Evolutionary conservation across 1,284 basidiomycete genomes (phyloP).

Genomic region (Trichosporon sp.): DNA sequence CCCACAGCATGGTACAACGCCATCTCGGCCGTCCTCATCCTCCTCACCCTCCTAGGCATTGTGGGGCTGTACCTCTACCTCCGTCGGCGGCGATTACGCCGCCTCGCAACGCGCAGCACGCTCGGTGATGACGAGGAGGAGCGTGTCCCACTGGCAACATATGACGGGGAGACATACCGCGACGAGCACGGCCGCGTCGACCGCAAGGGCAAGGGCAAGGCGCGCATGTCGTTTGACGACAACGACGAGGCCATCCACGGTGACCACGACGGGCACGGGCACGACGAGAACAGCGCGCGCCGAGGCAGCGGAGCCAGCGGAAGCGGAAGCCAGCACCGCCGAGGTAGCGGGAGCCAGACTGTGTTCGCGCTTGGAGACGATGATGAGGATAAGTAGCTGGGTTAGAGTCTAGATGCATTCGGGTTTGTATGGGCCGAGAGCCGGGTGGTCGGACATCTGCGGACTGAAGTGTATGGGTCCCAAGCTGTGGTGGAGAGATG

Average conservation of each 20-base stretch:
- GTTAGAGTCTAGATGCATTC: background rate
- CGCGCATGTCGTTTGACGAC: conserved; percentile 8
- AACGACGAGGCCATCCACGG: conserved; percentile 22
- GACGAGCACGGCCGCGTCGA: conserved; percentile 7
- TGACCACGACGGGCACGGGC: conserved; percentile 1
- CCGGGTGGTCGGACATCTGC: no score
- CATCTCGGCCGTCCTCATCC: conserved; percentile 74
- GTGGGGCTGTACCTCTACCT: conserved; percentile 53
- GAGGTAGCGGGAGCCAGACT: conserved; percentile 30
- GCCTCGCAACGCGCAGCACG: conserved; percentile 7
- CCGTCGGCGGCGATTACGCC: conserved; percentile 31
- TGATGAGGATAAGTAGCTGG: conserved; percentile 26
- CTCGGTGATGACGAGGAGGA: conserved; percentile 49
- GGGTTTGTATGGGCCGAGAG: background rate
- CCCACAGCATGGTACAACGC: conserved; percentile 81
- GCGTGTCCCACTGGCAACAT: conserved; percentile 54
- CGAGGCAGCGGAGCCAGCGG: background rate
- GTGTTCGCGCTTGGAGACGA: conserved; percentile 53
- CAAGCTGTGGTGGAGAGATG: no score
- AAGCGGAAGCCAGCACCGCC: background rate
- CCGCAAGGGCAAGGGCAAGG: conserved; percentile 27
- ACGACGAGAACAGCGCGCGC: conserved; percentile 19
- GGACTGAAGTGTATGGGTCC: no score
- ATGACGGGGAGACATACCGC: conserved; percentile 45
- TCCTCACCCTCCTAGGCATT: conserved; percentile 65